Evolutionary conservation across 163 green algal genomes (phyloP), one percentile per base, ranked within the genome.

Genomic region (Prototheca cutis): DNA sequence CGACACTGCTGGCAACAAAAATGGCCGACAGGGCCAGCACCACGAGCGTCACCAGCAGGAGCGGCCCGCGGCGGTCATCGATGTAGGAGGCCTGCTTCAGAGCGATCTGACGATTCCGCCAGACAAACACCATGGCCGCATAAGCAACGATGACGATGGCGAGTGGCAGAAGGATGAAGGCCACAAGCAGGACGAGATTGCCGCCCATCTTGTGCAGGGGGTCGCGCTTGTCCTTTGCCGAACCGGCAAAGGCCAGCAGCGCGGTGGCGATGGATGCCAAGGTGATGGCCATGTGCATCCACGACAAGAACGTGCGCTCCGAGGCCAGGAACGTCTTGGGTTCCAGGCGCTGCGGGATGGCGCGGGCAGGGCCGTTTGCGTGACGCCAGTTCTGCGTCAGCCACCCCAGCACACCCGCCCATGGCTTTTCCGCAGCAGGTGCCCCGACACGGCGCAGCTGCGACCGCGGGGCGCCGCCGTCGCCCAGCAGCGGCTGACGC

Each of bases 101-200:
- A 5, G 65, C 70, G 61, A 96, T 96, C 66, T 85, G 83, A 1
- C 49, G 61, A 36, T 70, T 72, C 54, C 89, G 80, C 87, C 85
- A 94, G 21, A 85, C 58, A 57, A 95, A 96, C 2, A 92, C 70
- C 36, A 87, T 78, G 24, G 90, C 71, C 19, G 87, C 75, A 58
- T 96, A 96, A 33, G 67, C 69, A 48, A 72, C 80, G 66, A 96
- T 94, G 49, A 79, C 53, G 27, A 94, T 81, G 48, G 79, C 80
- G 45, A 96, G 65, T 3, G 89, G 89, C 53, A 96, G 81, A 59
- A 95, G 77, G 58, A 94, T 85, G 47, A 95, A 72, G 8, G 87
- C 79, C 51, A 95, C 93, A 34, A 94, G 68, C 59, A 92, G 81
- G 17, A 94, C 66, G 24, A 77, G 36, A 59, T 77, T 61, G 23